Base-by-base conservation (phyloP, 2,329 filamentous ascomycete genomes). In the Capronia epimyces region DNA sequence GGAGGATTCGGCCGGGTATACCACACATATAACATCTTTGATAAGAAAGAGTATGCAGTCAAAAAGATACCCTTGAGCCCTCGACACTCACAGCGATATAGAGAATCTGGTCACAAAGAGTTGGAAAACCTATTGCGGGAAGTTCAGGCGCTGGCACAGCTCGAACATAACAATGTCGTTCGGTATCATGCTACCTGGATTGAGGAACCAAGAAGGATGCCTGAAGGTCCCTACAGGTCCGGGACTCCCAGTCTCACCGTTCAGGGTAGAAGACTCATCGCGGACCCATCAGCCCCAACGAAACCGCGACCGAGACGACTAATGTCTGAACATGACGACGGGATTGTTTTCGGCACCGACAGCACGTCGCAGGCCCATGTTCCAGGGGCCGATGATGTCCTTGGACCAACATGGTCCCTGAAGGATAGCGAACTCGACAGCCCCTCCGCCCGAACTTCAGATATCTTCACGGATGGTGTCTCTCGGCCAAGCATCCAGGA, bases 1-100 rank as follows among this genome's bases (percentile, higher is more conserved):
- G 83, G 83, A 12, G 83, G 82, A 0, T 86, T 83, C 61, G 82
- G 81, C 1, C 75, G 75, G 31, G 83, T 86, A 1, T 86, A 76
- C 62, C 78, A 78, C 56, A 81, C 77, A 9, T 74, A 70, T 42
- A 79, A 85, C 56, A 74, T 76, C 44, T 74, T 86, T 4, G 83
- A 86, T 61, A 75, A 76, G 5, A 74, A 76, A 39, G 69, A 76
- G 31, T 86, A 86, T 60, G 83, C 83, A 0, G 72, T 86, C 43
- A 86, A 86, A 63, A 81, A 82, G 54, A 81, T 86, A 6, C 73
- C 76, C 0, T 68, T 86, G 5, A 78, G 75, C 43, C 67, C 74
- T 32, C 69, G 71, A 39, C 70, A 76, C 20, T 67, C 81, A 8
- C 71, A 72, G 29, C 73, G 71, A 55, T 71, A 82, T n/a, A 70